Conservation (phyloP, 768 basidiomycete species). For the Naematelia aurantialba region DNA sequence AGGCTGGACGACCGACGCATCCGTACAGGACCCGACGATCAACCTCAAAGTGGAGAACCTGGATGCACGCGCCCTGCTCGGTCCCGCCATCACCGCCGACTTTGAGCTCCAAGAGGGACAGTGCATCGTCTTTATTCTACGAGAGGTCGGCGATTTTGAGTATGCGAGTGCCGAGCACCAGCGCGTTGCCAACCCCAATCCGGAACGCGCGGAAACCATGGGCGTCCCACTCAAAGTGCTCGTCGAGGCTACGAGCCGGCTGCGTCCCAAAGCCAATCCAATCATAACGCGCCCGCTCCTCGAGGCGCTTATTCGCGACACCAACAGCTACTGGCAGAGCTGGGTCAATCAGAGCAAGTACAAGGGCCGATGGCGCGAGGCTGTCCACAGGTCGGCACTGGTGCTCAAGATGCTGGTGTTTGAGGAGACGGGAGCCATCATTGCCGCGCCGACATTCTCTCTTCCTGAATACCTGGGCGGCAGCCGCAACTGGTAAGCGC, state of each 20-base stretch:
- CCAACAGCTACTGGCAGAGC: slow-evolving; percentile 75
- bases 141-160: slow-evolving; percentile 59
- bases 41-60: slow-evolving; percentile 62
- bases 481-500: slow-evolving; percentile 71
- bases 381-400: slow-evolving; percentile 86
- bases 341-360: slow-evolving; percentile 92
- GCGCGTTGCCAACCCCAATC: slow-evolving; percentile 50
- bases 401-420: slow-evolving; percentile 88
- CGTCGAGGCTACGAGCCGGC: slow-evolving; percentile 54
- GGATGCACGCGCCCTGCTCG: slow-evolving; percentile 64
- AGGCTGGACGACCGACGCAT: slow-evolving; percentile 59
- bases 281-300: slow-evolving; percentile 58
- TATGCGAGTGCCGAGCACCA: slow-evolving; percentile 39
- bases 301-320: slow-evolving; percentile 55
- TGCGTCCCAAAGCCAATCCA: slow-evolving; percentile 65
- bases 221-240: slow-evolving; percentile 57
- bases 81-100: slow-evolving; percentile 60
- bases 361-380: slow-evolving; percentile 90
- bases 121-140: slow-evolving; percentile 78
- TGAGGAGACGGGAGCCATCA: slow-evolving; percentile 87
- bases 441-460: slow-evolving; percentile 93
- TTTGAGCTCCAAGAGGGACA: slow-evolving; percentile 77
- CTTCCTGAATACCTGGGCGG: slow-evolving; percentile 89
- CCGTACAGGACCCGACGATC: slow-evolving; percentile 56
- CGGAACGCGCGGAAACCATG: slow-evolving; percentile 52